Evolutionary conservation across 2,329 filamentous ascomycete species (phyloP).

Genomic region (Diaporthe aspalathi): DNA sequence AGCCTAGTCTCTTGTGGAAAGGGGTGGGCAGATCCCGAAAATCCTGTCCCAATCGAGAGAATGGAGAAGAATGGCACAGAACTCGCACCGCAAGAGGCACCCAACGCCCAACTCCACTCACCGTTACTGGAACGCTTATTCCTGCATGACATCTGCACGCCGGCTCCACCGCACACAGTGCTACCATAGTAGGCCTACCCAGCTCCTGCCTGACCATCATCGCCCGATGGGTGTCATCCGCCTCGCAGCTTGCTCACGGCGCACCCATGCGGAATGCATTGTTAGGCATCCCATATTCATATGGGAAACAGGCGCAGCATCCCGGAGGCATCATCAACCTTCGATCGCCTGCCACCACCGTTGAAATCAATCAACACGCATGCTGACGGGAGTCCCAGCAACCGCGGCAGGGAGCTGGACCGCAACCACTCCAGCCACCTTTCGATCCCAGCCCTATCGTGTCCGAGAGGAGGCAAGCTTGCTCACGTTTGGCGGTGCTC

Average conservation of each 20-base stretch:
- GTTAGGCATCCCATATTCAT: constrained; percentile 16
- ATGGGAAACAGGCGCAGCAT: constrained; percentile 28
- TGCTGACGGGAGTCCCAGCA: neutral
- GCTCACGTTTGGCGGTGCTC: neutral
- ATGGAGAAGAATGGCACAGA: constrained; percentile 20
- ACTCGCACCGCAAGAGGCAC: constrained; percentile 3
- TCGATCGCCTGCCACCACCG: constrained; percentile 30
- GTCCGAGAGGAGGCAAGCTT: neutral
- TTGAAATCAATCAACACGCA: neutral
- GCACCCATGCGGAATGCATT: neutral
- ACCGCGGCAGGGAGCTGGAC: neutral
- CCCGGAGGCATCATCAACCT: constrained; percentile 3
- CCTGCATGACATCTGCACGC: constrained; percentile 37
- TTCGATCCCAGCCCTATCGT: constrained; percentile 12
- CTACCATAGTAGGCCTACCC: neutral
- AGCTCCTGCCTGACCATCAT: constrained; percentile 6
- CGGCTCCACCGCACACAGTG: constrained; percentile 33
- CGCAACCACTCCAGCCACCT: constrained; percentile 21
- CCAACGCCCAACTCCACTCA: constrained; percentile 28
- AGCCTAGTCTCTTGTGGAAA: constrained; percentile 28
- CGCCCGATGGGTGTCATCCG: constrained; percentile 17
- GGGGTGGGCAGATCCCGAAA: constrained; percentile 24
- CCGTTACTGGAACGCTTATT: constrained; percentile 32
- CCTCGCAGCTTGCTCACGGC: constrained; percentile 10
- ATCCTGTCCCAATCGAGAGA: constrained; percentile 25